Evolutionary conservation across 2,329 filamentous ascomycete genomes (phyloP), one percentile per base, ranked within the genome.

Genomic region (Aspergillus terreus): DNA sequence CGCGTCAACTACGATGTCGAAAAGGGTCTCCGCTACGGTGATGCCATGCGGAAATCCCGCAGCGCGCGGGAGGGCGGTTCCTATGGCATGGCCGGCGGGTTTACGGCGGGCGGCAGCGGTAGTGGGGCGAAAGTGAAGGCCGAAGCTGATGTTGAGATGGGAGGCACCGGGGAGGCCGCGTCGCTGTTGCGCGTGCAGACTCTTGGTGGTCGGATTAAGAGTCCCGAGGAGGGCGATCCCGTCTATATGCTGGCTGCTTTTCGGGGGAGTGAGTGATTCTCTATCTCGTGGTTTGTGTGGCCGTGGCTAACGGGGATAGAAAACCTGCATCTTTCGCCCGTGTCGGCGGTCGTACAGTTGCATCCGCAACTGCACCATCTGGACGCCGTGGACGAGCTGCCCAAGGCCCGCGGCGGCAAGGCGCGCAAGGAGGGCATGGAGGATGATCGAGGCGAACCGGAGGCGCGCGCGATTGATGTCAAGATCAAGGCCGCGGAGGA

Each of bases 181-280:
- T 55, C 60, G 78, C 67, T 95, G 4, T 74, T 96, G 66, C 80
- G 84, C 46, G 87, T 84, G 53, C 90, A 95, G 75, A 95, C 91
- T 0, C 78, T 96, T 19, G 92, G 91, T 43, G 94, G 94, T 0
- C 86, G 92, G 68, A 85, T 90, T 55, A 79, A 85, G 11, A 80
- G 83, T 38, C 77, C 84, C 2, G 83, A 85, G 57, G 82, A 86
- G 57, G 86, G 87, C 19, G 86, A 90, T 58, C 82, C 83, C 7
- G 75, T 79, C 58, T 95, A 95, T 74, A 95, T 96, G 85, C 80
- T 96, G 46, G 94, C 90, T 25, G 87, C 91, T n/a, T 96, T 97
- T 68, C 83, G 87, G 66, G 86, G 86, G 47, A 83, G 90, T 92
- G 71, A 61, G 84, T 77, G 19, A 15, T 52, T 4, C 3, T 21